These are phyloP conservation scores for Narthecium ossifragum DNA, from an alignment of 106 monocot species.

Conservation along the genomic window DNA sequence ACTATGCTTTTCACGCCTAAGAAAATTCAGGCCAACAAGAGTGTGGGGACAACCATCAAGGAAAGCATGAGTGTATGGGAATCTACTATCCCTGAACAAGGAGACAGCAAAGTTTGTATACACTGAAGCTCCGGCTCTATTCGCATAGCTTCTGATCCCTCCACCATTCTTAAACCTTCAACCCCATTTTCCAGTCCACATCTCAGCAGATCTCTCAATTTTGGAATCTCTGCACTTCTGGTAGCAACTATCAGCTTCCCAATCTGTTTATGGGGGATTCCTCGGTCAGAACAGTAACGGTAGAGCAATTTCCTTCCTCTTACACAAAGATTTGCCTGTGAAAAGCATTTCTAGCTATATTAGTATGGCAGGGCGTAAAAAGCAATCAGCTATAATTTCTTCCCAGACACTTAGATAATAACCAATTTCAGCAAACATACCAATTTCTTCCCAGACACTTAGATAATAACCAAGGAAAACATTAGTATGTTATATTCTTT, in stretches of 20 bases:
- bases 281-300: slow-evolving; percentile 67
- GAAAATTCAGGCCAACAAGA: slow-evolving; percentile 5
- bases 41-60: slow-evolving; percentile 46
- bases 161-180: slow-evolving; percentile 67
- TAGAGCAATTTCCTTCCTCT: slow-evolving; percentile 90
- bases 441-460: too few species aligned
- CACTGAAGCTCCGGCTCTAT: slow-evolving; percentile 90
- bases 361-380: neutral
- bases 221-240: slow-evolving; percentile 59
- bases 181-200: slow-evolving; percentile 68
- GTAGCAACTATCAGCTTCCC: slow-evolving; percentile 98
- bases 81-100: slow-evolving; percentile 84
- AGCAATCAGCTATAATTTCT: too few species aligned
- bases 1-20: too few species aligned
- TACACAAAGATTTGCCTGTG: slow-evolving; percentile 80
- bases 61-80: slow-evolving; percentile 88
- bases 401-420: too few species aligned
- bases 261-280: slow-evolving; percentile 66
- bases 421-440: too few species aligned
- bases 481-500: too few species aligned
- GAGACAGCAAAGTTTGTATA: slow-evolving; percentile 76
- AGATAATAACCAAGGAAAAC: too few species aligned
- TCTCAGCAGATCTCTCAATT: slow-evolving; percentile 46
- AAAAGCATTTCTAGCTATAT: slow-evolving; percentile 12
- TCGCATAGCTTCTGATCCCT: slow-evolving; percentile 55